A percentile compares a stretch with the other conserved stretches of the same genome.
phyloP scores from a whole-genome alignment of 305 asterid species.

The Fraxinus ornus region DNA sequence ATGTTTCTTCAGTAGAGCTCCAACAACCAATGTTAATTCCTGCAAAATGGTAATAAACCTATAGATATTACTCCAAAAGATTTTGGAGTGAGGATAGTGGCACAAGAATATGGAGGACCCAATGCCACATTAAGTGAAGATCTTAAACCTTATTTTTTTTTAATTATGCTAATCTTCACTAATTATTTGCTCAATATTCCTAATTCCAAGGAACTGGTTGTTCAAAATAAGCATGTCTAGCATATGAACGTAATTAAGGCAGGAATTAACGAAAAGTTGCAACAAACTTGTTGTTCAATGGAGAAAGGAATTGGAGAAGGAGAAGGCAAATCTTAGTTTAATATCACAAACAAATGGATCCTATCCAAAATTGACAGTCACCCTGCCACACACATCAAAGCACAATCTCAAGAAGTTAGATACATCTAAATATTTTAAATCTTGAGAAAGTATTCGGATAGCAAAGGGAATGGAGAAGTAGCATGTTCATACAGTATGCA shows the following conservation, averaged over 20 bases:
- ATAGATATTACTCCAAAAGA: constrained; percentile 74
- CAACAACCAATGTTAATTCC: no score
- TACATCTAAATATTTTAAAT: constrained; percentile 2
- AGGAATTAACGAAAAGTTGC: no score
- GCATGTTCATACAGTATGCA: constrained; percentile 15
- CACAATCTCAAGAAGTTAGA: neutral
- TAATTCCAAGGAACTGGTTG: neutral
- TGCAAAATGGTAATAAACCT: no score
- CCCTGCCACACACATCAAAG: no score
- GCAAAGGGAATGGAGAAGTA: constrained; percentile 17
- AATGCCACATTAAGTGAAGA: neutral
- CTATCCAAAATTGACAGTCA: no score
- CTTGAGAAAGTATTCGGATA: constrained; percentile 7
- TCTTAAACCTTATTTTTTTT: neutral
- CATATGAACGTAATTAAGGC: neutral
- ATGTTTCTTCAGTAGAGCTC: no score
- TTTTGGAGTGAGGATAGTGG: constrained; percentile 81
- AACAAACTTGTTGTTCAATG: no score
- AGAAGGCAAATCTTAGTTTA: no score
- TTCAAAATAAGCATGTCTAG: neutral
- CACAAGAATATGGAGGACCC: constrained; percentile 89
- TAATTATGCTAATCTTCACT: constrained; percentile 12
- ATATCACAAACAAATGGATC: no score
- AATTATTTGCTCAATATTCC: neutral
- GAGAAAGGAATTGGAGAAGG: no score